These are phyloP conservation scores for Cordyceps javanica DNA, from an alignment of 2,329 filamentous ascomycete species.

Conservation along the genomic window DNA sequence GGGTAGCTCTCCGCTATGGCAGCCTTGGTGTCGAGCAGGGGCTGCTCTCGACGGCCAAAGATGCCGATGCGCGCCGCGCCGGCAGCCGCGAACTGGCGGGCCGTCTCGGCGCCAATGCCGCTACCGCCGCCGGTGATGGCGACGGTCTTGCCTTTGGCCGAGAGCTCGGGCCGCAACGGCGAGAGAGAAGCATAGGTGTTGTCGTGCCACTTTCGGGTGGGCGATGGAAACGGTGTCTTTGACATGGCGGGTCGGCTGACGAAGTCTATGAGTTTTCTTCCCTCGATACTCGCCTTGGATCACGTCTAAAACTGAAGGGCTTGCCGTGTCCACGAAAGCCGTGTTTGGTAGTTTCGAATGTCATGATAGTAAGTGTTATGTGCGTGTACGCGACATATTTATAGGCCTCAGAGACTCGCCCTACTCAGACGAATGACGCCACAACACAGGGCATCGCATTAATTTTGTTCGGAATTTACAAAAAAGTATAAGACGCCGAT, in stretches of 20 bases:
- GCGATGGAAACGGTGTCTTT: conserved; percentile 12
- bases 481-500: too few species aligned
- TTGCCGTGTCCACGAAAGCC: too few species aligned
- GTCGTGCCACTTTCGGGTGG: conserved; percentile 16
- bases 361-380: too few species aligned
- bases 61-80: conserved; percentile 46
- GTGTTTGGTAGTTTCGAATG: too few species aligned
- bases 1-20: conserved; percentile 16
- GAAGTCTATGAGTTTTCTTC: too few species aligned
- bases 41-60: conserved; percentile 22
- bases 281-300: too few species aligned
- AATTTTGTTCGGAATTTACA: too few species aligned
- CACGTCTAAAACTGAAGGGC: too few species aligned
- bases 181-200: conserved; percentile 22
- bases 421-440: too few species aligned
- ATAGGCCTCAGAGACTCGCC: too few species aligned
- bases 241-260: not conserved
- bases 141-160: conserved; percentile 36
- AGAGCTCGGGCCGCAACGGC: conserved; percentile 21
- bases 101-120: not conserved
- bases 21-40: conserved; percentile 21
- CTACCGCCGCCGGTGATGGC: conserved; percentile 27
- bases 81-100: conserved; percentile 31
- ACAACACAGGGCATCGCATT: too few species aligned
- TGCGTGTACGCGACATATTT: too few species aligned